phyloP scores from a whole-genome alignment of 2,329 filamentous ascomycete genomes.

The Fusarium tanahbumbuense region DNA sequence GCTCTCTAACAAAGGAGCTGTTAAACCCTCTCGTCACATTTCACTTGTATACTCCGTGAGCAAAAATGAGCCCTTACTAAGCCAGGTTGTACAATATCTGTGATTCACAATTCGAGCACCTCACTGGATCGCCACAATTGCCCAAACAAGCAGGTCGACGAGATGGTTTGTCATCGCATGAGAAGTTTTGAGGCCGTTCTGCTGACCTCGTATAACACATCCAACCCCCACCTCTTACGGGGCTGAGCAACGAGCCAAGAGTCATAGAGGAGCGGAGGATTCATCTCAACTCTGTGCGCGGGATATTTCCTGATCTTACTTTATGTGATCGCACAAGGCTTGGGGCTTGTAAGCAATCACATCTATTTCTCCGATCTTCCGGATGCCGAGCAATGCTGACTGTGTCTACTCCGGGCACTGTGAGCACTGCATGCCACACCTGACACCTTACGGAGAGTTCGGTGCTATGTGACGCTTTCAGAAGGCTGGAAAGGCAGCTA shows the following conservation, averaged over 20 bases:
- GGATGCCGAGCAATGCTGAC: neutral
- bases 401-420: neutral
- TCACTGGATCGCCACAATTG: neutral
- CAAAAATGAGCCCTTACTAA: neutral
- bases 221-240: neutral
- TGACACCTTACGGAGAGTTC: too few species aligned
- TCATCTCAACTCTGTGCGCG: neutral
- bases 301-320: neutral
- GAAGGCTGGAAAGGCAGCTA: too few species aligned
- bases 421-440: neutral
- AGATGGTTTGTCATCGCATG: neutral
- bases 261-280: neutral
- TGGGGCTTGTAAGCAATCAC: neutral
- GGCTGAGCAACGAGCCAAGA: neutral
- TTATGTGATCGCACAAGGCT: neutral
- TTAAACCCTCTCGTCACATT: neutral
- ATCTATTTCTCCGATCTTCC: neutral
- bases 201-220: neutral
- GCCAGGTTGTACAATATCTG: neutral
- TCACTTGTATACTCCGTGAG: neutral
- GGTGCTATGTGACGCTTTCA: neutral
- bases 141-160: neutral
- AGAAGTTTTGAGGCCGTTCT: constrained; percentile 15
- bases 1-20: too few species aligned
- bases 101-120: neutral